Conservation (phyloP, 139 green algal genomes). For the Chlorella ohadii region DNA sequence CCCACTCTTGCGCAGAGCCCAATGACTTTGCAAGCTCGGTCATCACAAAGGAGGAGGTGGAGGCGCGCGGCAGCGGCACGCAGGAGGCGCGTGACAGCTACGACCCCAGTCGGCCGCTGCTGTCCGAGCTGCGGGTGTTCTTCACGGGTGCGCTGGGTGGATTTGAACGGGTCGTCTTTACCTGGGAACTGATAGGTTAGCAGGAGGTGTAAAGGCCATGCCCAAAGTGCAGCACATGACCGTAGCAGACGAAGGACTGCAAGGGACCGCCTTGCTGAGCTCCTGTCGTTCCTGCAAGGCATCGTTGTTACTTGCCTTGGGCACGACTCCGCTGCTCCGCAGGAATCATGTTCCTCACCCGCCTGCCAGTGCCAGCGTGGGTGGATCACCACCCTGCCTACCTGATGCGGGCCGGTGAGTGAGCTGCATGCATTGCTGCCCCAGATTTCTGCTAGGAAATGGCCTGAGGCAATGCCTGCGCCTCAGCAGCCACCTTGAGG, state of each 20-base stretch:
- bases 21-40: constrained; percentile 13
- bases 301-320: too few species aligned
- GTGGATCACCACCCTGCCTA: constrained; percentile 65
- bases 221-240: too few species aligned
- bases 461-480: too few species aligned
- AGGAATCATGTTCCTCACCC: constrained; percentile 65
- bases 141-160: constrained; percentile 42
- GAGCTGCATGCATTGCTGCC: too few species aligned
- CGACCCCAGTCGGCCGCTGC: constrained; percentile 1
- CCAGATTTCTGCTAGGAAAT: too few species aligned
- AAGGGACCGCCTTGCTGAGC: too few species aligned
- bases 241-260: too few species aligned
- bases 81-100: constrained; percentile 47
- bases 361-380: constrained; percentile 50
- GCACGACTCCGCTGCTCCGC: neutral
- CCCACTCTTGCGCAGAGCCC: neutral
- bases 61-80: constrained; percentile 52
- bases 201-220: too few species aligned
- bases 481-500: too few species aligned
- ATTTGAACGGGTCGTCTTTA: too few species aligned
- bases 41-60: constrained; percentile 50
- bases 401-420: constrained; percentile 51
- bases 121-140: constrained; percentile 53
- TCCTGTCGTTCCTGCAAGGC: too few species aligned
- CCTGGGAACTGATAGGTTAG: too few species aligned